Evolutionary conservation across 179 eudicot genomes (phyloP).

Genomic region (Beta lomatogona): DNA sequence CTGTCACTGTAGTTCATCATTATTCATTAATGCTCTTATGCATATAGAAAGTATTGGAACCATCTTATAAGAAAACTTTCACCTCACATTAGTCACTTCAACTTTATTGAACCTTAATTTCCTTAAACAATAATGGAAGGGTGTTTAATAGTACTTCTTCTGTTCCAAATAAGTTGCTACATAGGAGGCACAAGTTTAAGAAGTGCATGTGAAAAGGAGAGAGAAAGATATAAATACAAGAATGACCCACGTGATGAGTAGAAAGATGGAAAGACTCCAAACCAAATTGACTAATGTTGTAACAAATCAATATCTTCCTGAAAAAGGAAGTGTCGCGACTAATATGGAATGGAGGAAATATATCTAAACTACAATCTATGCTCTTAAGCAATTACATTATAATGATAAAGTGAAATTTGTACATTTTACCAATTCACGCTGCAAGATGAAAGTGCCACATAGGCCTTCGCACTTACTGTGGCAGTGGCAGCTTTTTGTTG

Average conservation of each 20-base stretch:
- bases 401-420: not conserved
- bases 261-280: too few species aligned
- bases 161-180: too few species aligned
- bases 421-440: not conserved
- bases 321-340: too few species aligned
- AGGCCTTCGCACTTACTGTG: not conserved
- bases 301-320: too few species aligned
- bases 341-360: not conserved
- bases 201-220: too few species aligned
- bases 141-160: not conserved
- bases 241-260: too few species aligned
- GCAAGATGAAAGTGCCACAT: not conserved
- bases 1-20: not conserved
- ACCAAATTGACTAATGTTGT: too few species aligned
- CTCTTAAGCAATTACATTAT: not conserved
- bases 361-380: not conserved
- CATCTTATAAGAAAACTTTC: not conserved
- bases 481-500: not conserved
- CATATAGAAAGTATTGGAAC: not conserved
- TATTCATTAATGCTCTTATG: not conserved
- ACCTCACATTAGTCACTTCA: too few species aligned
- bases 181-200: too few species aligned
- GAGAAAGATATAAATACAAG: too few species aligned
- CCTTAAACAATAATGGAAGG: not conserved
- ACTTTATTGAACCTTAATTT: not conserved